Conservation (phyloP, 768 basidiomycete species). For the Hydnum rufescens region DNA sequence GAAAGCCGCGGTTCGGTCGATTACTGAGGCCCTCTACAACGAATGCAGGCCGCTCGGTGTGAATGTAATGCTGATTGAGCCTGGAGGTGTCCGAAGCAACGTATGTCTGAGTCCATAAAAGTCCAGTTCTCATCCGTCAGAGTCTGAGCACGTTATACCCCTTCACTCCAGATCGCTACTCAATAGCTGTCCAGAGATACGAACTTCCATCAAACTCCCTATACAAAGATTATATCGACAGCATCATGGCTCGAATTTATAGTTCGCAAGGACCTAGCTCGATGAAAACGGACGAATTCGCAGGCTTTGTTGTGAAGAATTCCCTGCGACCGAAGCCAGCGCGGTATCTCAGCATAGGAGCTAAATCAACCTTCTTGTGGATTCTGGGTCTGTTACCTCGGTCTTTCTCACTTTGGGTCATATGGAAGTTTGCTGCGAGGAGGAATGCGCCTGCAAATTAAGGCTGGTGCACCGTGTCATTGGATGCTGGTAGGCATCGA, state of each 20-base stretch:
- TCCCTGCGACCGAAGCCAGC: too few relatives aligned
- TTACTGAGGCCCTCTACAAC: neutral
- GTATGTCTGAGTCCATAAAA: neutral
- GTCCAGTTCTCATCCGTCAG: neutral
- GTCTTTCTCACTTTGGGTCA: too few relatives aligned
- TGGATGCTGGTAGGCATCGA: too few relatives aligned
- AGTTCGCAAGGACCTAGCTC: neutral
- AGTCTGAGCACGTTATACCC: neutral
- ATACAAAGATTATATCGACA: neutral
- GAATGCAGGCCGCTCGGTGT: neutral
- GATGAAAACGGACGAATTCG: slow-evolving; percentile 2
- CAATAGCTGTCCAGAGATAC: neutral
- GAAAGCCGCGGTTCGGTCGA: neutral
- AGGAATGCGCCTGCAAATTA: too few relatives aligned
- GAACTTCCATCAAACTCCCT: neutral
- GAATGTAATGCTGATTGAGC: neutral
- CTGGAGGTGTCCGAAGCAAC: neutral
- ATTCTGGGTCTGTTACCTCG: too few relatives aligned
- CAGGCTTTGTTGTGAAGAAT: neutral
- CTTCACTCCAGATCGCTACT: neutral
- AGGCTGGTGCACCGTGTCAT: too few relatives aligned
- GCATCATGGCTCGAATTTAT: neutral
- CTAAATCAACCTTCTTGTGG: too few relatives aligned
- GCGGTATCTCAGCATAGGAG: too few relatives aligned
- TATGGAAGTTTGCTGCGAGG: too few relatives aligned